Base-by-base conservation (phyloP, 2,329 filamentous ascomycete species). In the Colletotrichum sp. region DNA sequence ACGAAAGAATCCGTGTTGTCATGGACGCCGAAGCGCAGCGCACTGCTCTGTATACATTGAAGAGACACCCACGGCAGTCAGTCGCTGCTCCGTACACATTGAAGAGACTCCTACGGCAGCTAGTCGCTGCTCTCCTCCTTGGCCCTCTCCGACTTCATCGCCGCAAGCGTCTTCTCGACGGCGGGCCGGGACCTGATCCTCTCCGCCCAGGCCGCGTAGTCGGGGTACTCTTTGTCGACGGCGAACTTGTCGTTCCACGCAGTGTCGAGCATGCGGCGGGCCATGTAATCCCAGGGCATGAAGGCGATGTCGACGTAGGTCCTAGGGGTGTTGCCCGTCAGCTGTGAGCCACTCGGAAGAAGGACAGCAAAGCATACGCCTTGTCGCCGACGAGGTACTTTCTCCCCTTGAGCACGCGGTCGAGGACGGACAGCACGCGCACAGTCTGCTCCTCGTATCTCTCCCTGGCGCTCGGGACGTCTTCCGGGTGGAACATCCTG, bases 331-430 rank as follows among this genome's bases (percentile, higher is more conserved):
- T 36, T 28, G 16, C 24, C 39, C 34, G 32, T 36, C n/a, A 64
- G 60, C 26, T 30, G 6, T n/a, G 26, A 15, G 59, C 16, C 21
- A 8, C n/a, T 26, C 12, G 39, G 39, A 4, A 32, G 13, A 5
- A 63, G 10, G 39, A 36, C 26, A 24, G n/a, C 55, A 28, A 21
- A 21, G 78, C 81, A 73, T 79, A 84, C 83, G 78, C 79, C 66
- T 84, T 85, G 63, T 82, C 78, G n/a, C 82, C 83, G 12, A 84
- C 81, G 28, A 85, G 83, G 44, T 82, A 85, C 63, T 86, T 52
- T 76, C 82, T 84, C 24, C 79, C 83, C 77, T 83, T 78, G 15
- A 85, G 80, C 57, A 83, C 80, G 6, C 69, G 79, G 60, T 85
- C 78, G 10, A 86, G 75, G n/a, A 85, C 82, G 15, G 68, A 71